Evolutionary conservation across 2,329 filamentous ascomycete species (phyloP), one percentile per base, ranked within the genome.

Genomic region (Microascus cirrosus): DNA sequence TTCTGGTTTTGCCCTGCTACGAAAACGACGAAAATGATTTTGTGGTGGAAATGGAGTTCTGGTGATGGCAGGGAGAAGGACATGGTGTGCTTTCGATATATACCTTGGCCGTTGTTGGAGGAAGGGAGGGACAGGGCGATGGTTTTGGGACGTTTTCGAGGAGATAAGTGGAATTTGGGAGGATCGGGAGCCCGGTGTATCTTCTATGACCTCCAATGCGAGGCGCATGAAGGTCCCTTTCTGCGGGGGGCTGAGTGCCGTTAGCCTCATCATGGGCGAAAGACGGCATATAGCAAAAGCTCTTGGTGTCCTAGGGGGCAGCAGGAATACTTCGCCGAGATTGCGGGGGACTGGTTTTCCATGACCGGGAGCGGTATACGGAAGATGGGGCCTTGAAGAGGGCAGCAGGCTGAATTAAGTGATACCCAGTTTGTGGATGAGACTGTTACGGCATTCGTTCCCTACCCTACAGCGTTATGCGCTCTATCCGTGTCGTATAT

Each of bases 1-100:
- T 63, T 55, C 61, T 62, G 62, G 59, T 63, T 61, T 61, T 60
- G 63, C 61, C 59, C 61, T 61, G 57, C 54, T 50, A 28, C 18
- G 45, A 50, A 50, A 50, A 50, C 45, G 20, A 50, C 20, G 45
- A 50, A 50, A 50, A 50, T 20, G 39, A 50, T 24, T 22, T 22
- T 50, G 45, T 50, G 20, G 45, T 50, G 45, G 45, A 45, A 7
- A 11, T 50, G 45, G 45, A 50, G 45, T 22, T 50, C 11, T 50
- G 45, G 45, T 50, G 45, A 50, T 50, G 13, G 13, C 6, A 50
- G 45, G 45, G 20, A 50, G 45, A 13, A 13, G 20, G n/a, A 22
- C 20, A 3, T 24, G 20, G 20, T 20, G 45, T 50, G 45, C 24
- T 50, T 50, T 50, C 45, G 45, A 50, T 24, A 11, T 24, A 50